Evolutionary conservation across 495 filamentous ascomycete genomes (phyloP).

Genomic region (Aspergillus baeticus): DNA sequence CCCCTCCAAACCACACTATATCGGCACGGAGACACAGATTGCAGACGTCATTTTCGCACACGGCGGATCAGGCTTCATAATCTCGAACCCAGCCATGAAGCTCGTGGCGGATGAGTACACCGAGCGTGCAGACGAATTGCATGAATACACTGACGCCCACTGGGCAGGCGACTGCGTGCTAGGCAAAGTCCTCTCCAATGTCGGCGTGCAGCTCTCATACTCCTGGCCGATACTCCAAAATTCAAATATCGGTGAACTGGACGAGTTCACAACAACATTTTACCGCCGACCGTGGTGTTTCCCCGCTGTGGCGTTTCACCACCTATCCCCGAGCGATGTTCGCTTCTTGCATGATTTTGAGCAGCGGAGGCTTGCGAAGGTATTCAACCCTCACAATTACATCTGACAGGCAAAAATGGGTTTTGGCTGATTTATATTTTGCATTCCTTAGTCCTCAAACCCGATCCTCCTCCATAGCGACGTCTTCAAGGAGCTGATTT

Average conservation of each 20-base stretch:
- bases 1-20: slow-evolving; percentile 49
- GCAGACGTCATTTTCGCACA: slow-evolving; percentile 60
- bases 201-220: slow-evolving; percentile 46
- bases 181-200: slow-evolving; percentile 55
- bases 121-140: slow-evolving; percentile 46
- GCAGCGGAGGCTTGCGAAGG: slow-evolving; percentile 35
- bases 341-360: slow-evolving; percentile 42
- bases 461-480: slow-evolving; percentile 41
- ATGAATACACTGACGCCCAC: slow-evolving; percentile 51
- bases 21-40: slow-evolving; percentile 59
- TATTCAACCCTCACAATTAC: slow-evolving; percentile 14
- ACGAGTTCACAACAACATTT: slow-evolving; percentile 39
- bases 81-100: slow-evolving; percentile 56
- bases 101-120: slow-evolving; percentile 43
- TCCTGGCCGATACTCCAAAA: slow-evolving; percentile 55
- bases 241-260: slow-evolving; percentile 43
- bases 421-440: neutral
- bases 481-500: slow-evolving; percentile 44
- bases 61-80: slow-evolving; percentile 65
- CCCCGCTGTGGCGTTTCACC: slow-evolving; percentile 55
- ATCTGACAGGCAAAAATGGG: neutral
- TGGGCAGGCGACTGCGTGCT: slow-evolving; percentile 73
- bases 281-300: slow-evolving; percentile 54
- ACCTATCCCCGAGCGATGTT: slow-evolving; percentile 40
- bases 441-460: slow-evolving; percentile 30